A percentile compares a stretch with the other conserved stretches of the same genome.
These are phyloP conservation scores for Plasmodium vivax DNA, from an alignment of 169 alveolate species.

Conservation along the genomic window DNA sequence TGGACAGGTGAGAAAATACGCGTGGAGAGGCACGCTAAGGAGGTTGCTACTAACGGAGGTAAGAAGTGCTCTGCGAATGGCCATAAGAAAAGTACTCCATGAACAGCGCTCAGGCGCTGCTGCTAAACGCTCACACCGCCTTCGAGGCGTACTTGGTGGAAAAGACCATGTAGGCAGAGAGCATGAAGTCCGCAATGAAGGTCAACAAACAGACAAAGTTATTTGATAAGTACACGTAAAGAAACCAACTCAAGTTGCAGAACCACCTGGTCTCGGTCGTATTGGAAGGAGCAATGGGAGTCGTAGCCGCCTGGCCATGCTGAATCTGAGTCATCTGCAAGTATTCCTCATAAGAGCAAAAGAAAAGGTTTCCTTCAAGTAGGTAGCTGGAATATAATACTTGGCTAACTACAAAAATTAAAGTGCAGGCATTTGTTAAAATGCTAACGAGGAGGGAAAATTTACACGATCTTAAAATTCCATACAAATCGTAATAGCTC, in stretches of 20 bases:
- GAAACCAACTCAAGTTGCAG: conserved; percentile 5
- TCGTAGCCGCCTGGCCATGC: background rate
- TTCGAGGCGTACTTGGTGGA: conserved; percentile 19
- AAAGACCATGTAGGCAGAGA: conserved; percentile 48
- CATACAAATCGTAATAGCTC: conserved; percentile 36
- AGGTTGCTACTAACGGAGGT: background rate
- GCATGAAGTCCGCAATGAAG: conserved; percentile 10
- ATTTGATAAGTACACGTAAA: conserved; percentile 40
- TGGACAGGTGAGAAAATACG: background rate
- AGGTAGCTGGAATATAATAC: conserved; percentile 40
- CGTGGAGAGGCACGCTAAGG: background rate
- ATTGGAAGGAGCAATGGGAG: conserved; percentile 4
- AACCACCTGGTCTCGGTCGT: conserved; percentile 56
- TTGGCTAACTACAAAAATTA: conserved; percentile 33
- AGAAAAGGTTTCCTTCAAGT: conserved; percentile 47
- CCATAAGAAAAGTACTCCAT: background rate
- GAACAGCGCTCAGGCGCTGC: background rate
- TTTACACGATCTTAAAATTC: conserved; percentile 54
- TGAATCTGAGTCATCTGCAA: background rate
- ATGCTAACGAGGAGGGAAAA: conserved; percentile 30
- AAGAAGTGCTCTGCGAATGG: background rate
- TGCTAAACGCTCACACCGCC: background rate
- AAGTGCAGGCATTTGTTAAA: conserved; percentile 23
- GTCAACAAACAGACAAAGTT: background rate
- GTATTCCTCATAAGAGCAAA: conserved; percentile 51